Percentiles rank a stretch among this genome's conserved stretches.
These are phyloP conservation scores for Tardiomyces blankii DNA, from an alignment of 1,139 yeast species.

Conservation along the genomic window DNA sequence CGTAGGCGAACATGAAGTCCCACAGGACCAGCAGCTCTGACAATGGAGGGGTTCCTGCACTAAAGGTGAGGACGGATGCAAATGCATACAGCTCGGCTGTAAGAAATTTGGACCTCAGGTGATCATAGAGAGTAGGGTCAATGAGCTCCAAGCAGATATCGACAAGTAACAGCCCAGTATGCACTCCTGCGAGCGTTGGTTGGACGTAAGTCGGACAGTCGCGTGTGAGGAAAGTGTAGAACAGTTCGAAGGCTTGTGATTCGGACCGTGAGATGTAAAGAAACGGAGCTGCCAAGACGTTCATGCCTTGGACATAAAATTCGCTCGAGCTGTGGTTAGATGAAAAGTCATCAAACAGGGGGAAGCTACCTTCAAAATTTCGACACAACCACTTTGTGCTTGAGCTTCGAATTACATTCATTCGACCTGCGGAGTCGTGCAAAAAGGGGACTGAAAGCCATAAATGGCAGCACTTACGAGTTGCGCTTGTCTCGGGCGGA, in stretches of 20 bases:
- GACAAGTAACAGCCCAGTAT: constrained; percentile 54
- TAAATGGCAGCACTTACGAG: not conserved
- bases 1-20: constrained; percentile 90
- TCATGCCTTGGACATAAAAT: constrained; percentile 81
- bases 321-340: not conserved
- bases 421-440: too few relatives aligned
- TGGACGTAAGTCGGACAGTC: constrained; percentile 72
- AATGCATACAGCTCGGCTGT: constrained; percentile 84
- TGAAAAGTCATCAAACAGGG: too few relatives aligned
- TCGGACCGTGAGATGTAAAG: constrained; percentile 69
- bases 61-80: constrained; percentile 72
- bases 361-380: too few relatives aligned
- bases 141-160: constrained; percentile 61
- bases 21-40: constrained; percentile 65
- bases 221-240: constrained; percentile 44
- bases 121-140: constrained; percentile 59
- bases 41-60: constrained; percentile 86
- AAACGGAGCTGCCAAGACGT: constrained; percentile 78
- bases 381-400: too few relatives aligned
- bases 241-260: constrained; percentile 73
- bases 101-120: constrained; percentile 48
- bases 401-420: too few relatives aligned
- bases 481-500: constrained; percentile 1
- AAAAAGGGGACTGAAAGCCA: constrained; percentile 1
- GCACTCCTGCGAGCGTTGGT: constrained; percentile 74